phyloP scores from a whole-genome alignment of 2,329 filamentous ascomycete species.

The Alternaria triticina region DNA sequence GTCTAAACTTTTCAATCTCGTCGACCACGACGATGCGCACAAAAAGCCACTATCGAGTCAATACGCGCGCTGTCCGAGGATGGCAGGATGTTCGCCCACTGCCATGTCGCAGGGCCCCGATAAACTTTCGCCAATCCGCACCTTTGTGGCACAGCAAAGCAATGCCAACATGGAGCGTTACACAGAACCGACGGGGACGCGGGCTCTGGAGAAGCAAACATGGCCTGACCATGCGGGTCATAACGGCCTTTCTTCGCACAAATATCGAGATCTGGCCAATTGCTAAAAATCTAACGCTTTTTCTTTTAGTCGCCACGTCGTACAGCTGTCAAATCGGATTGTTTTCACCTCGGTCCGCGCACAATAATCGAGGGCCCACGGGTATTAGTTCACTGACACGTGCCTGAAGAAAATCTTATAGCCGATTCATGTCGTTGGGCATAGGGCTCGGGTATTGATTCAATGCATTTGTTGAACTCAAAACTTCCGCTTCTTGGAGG shows the following conservation, averaged over 20 bases:
- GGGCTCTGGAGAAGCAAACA: constrained; percentile 3
- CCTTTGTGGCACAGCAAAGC: constrained; percentile 29
- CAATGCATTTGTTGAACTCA: constrained; percentile 25
- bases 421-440: constrained; percentile 11
- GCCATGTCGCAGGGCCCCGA: constrained; percentile 6
- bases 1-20: constrained; percentile 9
- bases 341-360: constrained; percentile 10
- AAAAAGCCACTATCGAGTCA: constrained; percentile 25
- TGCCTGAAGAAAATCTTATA: constrained; percentile 1
- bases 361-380: not conserved
- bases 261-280: constrained; percentile 10
- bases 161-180: constrained; percentile 10
- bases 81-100: constrained; percentile 7
- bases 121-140: constrained; percentile 22
- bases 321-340: constrained; percentile 5
- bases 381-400: constrained; percentile 1
- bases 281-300: not conserved
- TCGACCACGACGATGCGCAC: constrained; percentile 8
- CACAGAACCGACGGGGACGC: constrained; percentile 12
- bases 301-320: constrained; percentile 9
- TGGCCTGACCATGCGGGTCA: constrained; percentile 18
- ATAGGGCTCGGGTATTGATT: constrained; percentile 14
- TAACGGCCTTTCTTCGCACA: constrained; percentile 13
- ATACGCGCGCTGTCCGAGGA: constrained; percentile 15
- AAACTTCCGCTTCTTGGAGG: constrained; percentile 65